Conservation (phyloP, 306 rosid species). For the Corylus americana region DNA sequence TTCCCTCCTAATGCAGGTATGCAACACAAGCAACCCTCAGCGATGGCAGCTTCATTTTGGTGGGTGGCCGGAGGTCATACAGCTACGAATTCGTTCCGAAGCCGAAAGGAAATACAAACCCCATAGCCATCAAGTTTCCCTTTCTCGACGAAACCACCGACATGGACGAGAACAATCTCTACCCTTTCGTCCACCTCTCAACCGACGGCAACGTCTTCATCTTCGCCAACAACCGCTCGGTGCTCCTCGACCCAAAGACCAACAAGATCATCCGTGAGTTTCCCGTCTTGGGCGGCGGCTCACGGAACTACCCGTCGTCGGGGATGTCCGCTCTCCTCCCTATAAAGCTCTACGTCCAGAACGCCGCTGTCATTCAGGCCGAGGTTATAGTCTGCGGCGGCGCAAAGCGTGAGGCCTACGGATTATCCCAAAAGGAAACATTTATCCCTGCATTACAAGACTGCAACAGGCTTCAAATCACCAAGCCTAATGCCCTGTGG, state of each 20-base stretch:
- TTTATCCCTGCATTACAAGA: constrained; percentile 56
- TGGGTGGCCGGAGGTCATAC: constrained; percentile 75
- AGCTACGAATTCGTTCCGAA: constrained; percentile 63
- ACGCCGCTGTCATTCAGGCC: neutral
- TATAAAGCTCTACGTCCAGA: constrained; percentile 31
- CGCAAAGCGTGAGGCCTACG: constrained; percentile 47
- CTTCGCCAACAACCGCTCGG: constrained; percentile 76
- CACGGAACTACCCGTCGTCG: constrained; percentile 86
- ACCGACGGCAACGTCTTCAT: constrained; percentile 75
- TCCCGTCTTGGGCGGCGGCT: constrained; percentile 57
- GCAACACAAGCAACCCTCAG: constrained; percentile 59
- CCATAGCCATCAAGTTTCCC: constrained; percentile 28
- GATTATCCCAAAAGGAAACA: constrained; percentile 20
- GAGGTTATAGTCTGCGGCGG: constrained; percentile 90
- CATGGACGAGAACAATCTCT: constrained; percentile 84
- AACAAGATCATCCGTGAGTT: constrained; percentile 47
- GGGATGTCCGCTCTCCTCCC: constrained; percentile 83
- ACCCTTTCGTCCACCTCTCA: constrained; percentile 68
- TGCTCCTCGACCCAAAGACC: constrained; percentile 51
- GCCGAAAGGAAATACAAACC: constrained; percentile 28
- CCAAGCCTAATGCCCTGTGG: constrained; percentile 53
- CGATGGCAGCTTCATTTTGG: constrained; percentile 52
- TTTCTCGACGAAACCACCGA: constrained; percentile 75
- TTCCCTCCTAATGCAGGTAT: constrained; percentile 44
- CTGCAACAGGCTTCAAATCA: constrained; percentile 54